These are phyloP conservation scores for Neonectria ditissima DNA, from an alignment of 2,329 filamentous ascomycete species.

Conservation along the genomic window DNA sequence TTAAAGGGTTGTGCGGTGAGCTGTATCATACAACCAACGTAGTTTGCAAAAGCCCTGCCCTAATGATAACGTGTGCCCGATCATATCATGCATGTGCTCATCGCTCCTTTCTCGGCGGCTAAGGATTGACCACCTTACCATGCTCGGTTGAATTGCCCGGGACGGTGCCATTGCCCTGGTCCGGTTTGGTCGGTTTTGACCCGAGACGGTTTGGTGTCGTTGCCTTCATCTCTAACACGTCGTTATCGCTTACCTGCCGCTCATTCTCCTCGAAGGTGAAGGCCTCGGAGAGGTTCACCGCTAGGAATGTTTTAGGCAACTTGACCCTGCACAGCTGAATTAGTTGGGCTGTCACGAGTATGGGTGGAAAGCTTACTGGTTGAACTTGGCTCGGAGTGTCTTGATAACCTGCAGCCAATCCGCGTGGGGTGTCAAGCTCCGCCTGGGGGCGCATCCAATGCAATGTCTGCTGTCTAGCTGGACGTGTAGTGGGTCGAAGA, in stretches of 20 bases:
- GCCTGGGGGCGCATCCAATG: constrained; percentile 91
- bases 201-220: constrained; percentile 47
- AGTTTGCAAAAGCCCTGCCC: constrained; percentile 12
- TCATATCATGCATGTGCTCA: constrained; percentile 31
- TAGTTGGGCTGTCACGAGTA: constrained; percentile 29
- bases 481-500: constrained; percentile 95
- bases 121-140: constrained; percentile 39
- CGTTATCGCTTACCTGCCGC: constrained; percentile 60
- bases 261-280: constrained; percentile 70
- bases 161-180: constrained; percentile 27
- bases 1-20: not conserved
- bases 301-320: constrained; percentile 73
- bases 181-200: constrained; percentile 30
- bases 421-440: constrained; percentile 88
- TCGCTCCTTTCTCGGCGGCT: constrained; percentile 24
- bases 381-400: constrained; percentile 92
- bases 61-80: constrained; percentile 14
- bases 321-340: constrained; percentile 64
- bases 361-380: constrained; percentile 73
- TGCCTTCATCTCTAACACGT: constrained; percentile 62
- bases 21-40: constrained; percentile 2
- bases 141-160: constrained; percentile 35
- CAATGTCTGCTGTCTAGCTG: constrained; percentile 96
- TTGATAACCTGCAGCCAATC: constrained; percentile 99
- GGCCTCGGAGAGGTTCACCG: constrained; percentile 72